Conservation (phyloP, 2,329 filamentous ascomycete genomes). For the Exophiala bonariae region DNA sequence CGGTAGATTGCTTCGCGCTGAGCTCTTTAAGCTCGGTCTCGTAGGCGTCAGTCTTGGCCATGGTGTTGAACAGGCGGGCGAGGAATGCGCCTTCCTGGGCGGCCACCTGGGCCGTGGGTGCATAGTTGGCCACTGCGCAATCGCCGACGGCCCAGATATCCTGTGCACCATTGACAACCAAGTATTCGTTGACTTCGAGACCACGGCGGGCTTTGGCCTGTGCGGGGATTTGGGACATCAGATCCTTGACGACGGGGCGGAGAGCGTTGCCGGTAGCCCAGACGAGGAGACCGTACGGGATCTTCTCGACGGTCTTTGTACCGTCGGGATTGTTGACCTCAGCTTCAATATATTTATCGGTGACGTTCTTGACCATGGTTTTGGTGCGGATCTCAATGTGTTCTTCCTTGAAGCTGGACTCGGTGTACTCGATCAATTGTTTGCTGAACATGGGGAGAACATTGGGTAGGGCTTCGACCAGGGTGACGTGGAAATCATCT, state of each 20-base stretch:
- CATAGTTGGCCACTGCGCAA: slow-evolving; percentile 96
- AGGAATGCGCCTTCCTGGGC: slow-evolving; percentile 95
- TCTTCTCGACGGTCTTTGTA: slow-evolving; percentile 74
- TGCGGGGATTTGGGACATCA: slow-evolving; percentile 87
- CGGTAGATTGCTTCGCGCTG: slow-evolving; percentile 63
- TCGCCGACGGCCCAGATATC: slow-evolving; percentile 98
- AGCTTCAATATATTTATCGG: slow-evolving; percentile 88
- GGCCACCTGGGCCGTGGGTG: slow-evolving; percentile 94
- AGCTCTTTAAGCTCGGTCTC: slow-evolving; percentile 74
- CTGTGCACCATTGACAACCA: slow-evolving; percentile 93
- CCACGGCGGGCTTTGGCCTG: slow-evolving; percentile 95
- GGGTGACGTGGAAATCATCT: slow-evolving; percentile 92
- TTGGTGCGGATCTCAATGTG: slow-evolving; percentile 97
- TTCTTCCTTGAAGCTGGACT: slow-evolving; percentile 98
- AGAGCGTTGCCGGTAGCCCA: slow-evolving; percentile 98
- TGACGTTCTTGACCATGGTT: slow-evolving; percentile 98
- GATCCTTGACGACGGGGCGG: slow-evolving; percentile 83
- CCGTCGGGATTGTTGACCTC: slow-evolving; percentile 80
- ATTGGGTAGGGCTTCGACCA: slow-evolving; percentile 95
- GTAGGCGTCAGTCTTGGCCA: slow-evolving; percentile 88
- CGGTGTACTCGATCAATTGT: slow-evolving; percentile 98
- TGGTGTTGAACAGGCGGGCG: slow-evolving; percentile 95
- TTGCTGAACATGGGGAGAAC: slow-evolving; percentile 98
- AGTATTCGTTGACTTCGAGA: slow-evolving; percentile 96
- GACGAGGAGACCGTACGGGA: slow-evolving; percentile 93